A percentile compares a stretch with the other conserved stretches of the same genome.
Evolutionary conservation across 2,329 filamentous ascomycete species (phyloP).

Genomic region (Huntiella moniliformis): DNA sequence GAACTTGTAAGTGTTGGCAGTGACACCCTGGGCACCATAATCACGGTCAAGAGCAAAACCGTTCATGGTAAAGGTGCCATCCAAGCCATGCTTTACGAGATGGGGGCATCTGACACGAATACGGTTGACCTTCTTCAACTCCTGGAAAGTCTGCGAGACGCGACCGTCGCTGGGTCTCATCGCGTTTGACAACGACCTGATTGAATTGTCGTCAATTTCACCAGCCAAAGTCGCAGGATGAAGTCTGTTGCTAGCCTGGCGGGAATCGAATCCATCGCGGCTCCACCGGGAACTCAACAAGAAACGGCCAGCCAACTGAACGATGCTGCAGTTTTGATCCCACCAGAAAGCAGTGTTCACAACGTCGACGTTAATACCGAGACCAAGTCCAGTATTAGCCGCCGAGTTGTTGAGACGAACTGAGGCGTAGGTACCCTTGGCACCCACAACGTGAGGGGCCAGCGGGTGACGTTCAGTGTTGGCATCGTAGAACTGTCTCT

Average conservation of each 20-base stretch:
- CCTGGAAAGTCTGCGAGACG: slow-evolving; percentile 19
- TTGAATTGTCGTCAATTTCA: too few species aligned
- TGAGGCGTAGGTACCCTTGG: slow-evolving; percentile 79
- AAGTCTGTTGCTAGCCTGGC: too few species aligned
- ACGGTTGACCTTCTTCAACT: slow-evolving; percentile 33
- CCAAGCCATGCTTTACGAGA: slow-evolving; percentile 20
- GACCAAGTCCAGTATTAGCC: slow-evolving; percentile 29
- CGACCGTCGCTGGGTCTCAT: neutral
- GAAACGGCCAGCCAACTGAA: too few species aligned
- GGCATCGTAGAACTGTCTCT: slow-evolving; percentile 61
- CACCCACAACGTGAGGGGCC: slow-evolving; percentile 46
- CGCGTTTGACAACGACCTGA: too few species aligned
- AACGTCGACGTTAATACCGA: slow-evolving; percentile 78
- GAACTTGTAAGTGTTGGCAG: slow-evolving; percentile 37
- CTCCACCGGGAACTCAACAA: too few species aligned
- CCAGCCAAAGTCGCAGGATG: too few species aligned
- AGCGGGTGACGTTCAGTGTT: slow-evolving; percentile 30
- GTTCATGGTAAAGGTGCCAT: slow-evolving; percentile 34
- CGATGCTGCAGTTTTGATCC: neutral
- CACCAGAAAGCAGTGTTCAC: slow-evolving; percentile 81
- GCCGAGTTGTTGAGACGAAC: slow-evolving; percentile 48
- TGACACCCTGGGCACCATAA: slow-evolving; percentile 27
- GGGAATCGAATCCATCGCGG: too few species aligned
- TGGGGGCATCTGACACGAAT: slow-evolving; percentile 39
- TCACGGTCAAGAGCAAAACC: slow-evolving; percentile 28